A percentile compares a stretch with the other conserved stretches of the same genome.
Conservation (phyloP, 257 asterid species). For the Scutellaria minor region DNA sequence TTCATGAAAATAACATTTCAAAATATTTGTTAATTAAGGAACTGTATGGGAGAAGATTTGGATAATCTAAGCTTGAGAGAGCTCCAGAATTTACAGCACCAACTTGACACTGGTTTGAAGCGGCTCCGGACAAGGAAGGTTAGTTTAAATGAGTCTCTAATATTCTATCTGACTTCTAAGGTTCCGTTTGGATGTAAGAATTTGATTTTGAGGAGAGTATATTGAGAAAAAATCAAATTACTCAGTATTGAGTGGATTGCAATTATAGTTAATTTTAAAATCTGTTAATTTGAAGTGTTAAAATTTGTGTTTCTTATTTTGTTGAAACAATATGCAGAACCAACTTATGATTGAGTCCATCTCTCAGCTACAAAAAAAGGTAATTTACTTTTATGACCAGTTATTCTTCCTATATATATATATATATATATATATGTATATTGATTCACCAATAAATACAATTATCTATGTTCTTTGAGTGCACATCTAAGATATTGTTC, state of each 20-base stretch:
- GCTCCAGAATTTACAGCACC: slow-evolving; percentile 79
- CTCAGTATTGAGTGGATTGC: too few relatives aligned
- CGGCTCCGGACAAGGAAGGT: slow-evolving; percentile 69
- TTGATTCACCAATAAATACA: too few relatives aligned
- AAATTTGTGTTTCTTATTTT: too few relatives aligned
- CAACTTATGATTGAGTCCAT: slow-evolving; percentile 72
- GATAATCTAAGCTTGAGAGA: slow-evolving; percentile 68
- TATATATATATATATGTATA: too few relatives aligned
- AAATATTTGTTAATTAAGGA: slow-evolving; percentile 36
- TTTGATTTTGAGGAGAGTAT: neutral
- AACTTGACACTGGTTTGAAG: slow-evolving; percentile 64
- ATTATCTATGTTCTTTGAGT: too few relatives aligned
- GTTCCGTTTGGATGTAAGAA: neutral
- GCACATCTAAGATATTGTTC: too few relatives aligned
- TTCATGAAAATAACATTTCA: too few relatives aligned
- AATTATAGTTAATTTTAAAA: too few relatives aligned
- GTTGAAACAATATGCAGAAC: slow-evolving; percentile 47
- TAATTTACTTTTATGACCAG: slow-evolving; percentile 8
- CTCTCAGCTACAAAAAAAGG: slow-evolving; percentile 76
- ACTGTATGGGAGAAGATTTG: slow-evolving; percentile 67
- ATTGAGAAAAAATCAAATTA: neutral
- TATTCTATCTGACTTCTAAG: neutral
- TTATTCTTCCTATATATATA: too few relatives aligned
- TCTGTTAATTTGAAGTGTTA: neutral
- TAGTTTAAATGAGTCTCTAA: neutral